Evolutionary conservation across 1,284 basidiomycete genomes (phyloP).

Genomic region (Rhodotorula glutinis): DNA sequence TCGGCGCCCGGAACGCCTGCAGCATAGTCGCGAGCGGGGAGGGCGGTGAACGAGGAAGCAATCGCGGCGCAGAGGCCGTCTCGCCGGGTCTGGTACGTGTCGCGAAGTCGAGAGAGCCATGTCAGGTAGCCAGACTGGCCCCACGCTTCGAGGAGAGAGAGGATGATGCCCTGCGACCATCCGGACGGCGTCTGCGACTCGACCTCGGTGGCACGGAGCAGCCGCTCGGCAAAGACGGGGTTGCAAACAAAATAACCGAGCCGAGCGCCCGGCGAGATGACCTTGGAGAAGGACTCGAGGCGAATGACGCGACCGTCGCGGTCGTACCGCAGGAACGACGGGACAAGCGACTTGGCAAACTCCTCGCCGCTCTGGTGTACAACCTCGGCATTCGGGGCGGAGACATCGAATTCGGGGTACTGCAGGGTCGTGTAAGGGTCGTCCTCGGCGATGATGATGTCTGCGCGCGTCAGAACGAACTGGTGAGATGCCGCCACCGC

Average conservation of each 20-base stretch:
- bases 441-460: constrained; percentile 48
- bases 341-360: constrained; percentile 59
- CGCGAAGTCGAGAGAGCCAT: constrained; percentile 64
- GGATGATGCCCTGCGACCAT: constrained; percentile 53
- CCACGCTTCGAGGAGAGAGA: constrained; percentile 10
- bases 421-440: constrained; percentile 59
- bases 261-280: constrained; percentile 62
- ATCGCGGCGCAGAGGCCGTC: constrained; percentile 62
- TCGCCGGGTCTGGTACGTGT: constrained; percentile 58
- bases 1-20: constrained; percentile 11
- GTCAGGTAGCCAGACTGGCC: constrained; percentile 65
- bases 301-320: constrained; percentile 73
- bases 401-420: constrained; percentile 54
- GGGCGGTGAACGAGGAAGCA: constrained; percentile 5
- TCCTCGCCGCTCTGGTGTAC: constrained; percentile 12
- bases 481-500: no score
- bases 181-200: constrained; percentile 70
- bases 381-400: constrained; percentile 44
- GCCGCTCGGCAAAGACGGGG: constrained; percentile 64
- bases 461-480: constrained; percentile 39
- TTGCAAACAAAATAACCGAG: constrained; percentile 72
- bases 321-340: constrained; percentile 70
- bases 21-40: constrained; percentile 12
- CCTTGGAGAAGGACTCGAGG: constrained; percentile 68
- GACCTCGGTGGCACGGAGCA: constrained; percentile 68